Conservation (phyloP, 2,329 filamentous ascomycete genomes). For the Colletotrichum cuscutae region DNA sequence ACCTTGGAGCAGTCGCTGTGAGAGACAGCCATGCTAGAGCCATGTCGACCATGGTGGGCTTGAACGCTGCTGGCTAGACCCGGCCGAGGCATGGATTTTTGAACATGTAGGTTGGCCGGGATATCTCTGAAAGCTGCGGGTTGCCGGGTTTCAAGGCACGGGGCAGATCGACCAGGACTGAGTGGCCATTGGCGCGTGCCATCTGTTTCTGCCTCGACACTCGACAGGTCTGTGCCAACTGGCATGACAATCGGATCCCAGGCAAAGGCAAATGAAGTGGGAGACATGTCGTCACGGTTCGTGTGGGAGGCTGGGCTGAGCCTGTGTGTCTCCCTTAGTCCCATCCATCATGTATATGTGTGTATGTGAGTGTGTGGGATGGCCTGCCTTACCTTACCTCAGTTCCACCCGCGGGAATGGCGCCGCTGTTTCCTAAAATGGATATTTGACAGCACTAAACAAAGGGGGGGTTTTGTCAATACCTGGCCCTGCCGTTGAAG, state of each 20-base stretch:
- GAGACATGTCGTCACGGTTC: conserved; percentile 32
- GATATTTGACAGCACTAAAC: conserved; percentile 28
- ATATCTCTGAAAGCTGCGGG: conserved; percentile 13
- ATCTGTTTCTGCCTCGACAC: conserved; percentile 27
- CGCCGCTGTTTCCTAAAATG: conserved; percentile 28
- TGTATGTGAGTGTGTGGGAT: conserved; percentile 4
- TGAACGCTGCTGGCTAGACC: conserved; percentile 7
- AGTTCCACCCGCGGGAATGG: conserved; percentile 27
- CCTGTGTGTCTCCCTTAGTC: conserved; percentile 24
- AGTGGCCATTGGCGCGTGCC: conserved; percentile 29
- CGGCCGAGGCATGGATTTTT: conserved; percentile 22
- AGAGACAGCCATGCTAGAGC: too few species aligned
- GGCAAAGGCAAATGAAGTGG: conserved; percentile 15
- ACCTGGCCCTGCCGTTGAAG: conserved; percentile 1
- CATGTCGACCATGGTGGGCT: too few species aligned
- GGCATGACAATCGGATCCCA: conserved; percentile 5
- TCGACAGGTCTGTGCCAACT: conserved; percentile 12
- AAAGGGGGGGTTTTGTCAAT: conserved; percentile 7
- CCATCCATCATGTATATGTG: not conserved
- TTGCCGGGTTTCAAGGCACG: conserved; percentile 33
- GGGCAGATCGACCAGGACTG: conserved; percentile 18
- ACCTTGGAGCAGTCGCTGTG: not conserved
- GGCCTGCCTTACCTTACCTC: conserved; percentile 9
- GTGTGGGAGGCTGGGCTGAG: conserved; percentile 26
- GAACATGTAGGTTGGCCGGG: conserved; percentile 15